Conservation (phyloP, 1,139 yeast genomes). For the Waltiozyma sp. region DNA sequence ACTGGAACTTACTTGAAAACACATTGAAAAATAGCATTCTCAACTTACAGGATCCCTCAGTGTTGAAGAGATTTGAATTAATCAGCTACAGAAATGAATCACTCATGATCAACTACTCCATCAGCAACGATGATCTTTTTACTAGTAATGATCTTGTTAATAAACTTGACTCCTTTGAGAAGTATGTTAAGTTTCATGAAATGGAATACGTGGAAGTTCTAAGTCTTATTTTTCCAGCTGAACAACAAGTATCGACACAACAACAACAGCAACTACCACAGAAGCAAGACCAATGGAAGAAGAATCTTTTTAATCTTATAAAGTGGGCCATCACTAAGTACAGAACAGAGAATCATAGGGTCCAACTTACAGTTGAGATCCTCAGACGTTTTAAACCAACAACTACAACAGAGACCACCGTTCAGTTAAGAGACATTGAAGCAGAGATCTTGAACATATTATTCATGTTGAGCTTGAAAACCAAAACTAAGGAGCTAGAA, state of each 20-base stretch:
- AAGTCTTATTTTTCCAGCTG: conserved; percentile 6
- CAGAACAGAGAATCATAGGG: conserved; percentile 21
- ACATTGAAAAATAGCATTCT: conserved; percentile 33
- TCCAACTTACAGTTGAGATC: conserved; percentile 19
- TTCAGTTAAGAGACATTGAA: conserved; percentile 30
- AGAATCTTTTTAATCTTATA: conserved; percentile 28
- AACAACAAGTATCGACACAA: conserved; percentile 2
- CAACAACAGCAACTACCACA: not conserved
- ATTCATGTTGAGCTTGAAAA: not conserved
- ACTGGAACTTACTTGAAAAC: conserved; percentile 55
- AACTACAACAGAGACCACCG: not conserved
- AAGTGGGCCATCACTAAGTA: conserved; percentile 40
- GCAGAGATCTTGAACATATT: conserved; percentile 27
- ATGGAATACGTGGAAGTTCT: not conserved
- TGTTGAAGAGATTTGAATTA: conserved; percentile 43
- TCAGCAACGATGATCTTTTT: conserved; percentile 1
- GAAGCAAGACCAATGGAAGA: conserved; percentile 30
- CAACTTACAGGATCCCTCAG: conserved; percentile 26
- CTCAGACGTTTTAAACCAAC: conserved; percentile 8
- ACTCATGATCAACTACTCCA: conserved; percentile 39
- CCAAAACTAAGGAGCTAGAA: not conserved
- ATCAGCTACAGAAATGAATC: conserved; percentile 65
- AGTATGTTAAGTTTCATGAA: not conserved
- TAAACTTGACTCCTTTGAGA: conserved; percentile 7
- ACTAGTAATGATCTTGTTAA: conserved; percentile 9